Evolutionary conservation across 1,139 yeast species (phyloP).

Genomic region (Hyphopichia pseudoburtonii): DNA sequence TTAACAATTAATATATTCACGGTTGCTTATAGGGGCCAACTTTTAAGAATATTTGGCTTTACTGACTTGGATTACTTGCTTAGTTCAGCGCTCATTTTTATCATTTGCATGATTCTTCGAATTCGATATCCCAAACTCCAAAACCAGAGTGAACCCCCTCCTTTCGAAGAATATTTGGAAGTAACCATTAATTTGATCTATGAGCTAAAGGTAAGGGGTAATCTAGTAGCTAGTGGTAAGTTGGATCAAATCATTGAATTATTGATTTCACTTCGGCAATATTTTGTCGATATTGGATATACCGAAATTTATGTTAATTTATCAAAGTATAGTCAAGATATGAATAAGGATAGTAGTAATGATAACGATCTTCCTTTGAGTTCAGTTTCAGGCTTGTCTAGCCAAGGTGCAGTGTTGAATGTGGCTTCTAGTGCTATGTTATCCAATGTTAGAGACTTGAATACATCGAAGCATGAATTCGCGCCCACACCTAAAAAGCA

Average conservation of each 20-base stretch:
- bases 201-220: constrained; percentile 24
- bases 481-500: too few species aligned
- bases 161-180: constrained; percentile 21
- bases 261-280: constrained; percentile 11
- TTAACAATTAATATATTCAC: constrained; percentile 26
- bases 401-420: too few species aligned
- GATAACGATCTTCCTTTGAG: not conserved
- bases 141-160: constrained; percentile 5
- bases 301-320: constrained; percentile 7
- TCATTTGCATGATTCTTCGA: constrained; percentile 21
- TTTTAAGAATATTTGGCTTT: constrained; percentile 24
- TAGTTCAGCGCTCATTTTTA: constrained; percentile 21
- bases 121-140: constrained; percentile 7
- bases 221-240: constrained; percentile 25
- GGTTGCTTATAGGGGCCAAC: constrained; percentile 17
- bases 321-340: constrained; percentile 8
- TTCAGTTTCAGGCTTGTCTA: too few species aligned
- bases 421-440: too few species aligned
- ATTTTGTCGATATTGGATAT: constrained; percentile 6
- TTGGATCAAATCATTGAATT: constrained; percentile 19
- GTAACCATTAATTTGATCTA: constrained; percentile 19
- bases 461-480: too few species aligned
- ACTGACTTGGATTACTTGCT: constrained; percentile 28
- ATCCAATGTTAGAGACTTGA: too few species aligned
- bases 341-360: not conserved